phyloP scores from a whole-genome alignment of 2,329 filamentous ascomycete genomes.

The Aotearoamyces nothofagi region DNA sequence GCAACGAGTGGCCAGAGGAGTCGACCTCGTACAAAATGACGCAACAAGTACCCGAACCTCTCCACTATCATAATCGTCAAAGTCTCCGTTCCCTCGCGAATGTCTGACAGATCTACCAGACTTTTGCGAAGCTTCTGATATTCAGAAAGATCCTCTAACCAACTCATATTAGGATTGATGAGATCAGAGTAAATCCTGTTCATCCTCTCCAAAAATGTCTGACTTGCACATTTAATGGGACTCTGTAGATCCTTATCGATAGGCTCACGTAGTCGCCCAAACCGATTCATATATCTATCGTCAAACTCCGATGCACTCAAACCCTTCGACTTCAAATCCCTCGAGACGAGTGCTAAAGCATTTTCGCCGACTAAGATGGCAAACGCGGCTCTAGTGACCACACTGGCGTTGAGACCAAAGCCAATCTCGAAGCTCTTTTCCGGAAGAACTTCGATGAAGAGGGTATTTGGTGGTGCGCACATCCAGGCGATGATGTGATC shows the following conservation, averaged over 20 bases:
- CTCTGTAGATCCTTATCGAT: conserved; percentile 39
- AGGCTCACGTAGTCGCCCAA: conserved; percentile 30
- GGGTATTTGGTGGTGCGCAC: conserved; percentile 32
- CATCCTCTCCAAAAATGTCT: conserved; percentile 33
- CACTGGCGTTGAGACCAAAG: conserved; percentile 26
- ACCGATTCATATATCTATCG: conserved; percentile 17
- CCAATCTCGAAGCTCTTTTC: conserved; percentile 45
- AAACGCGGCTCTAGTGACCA: conserved; percentile 34
- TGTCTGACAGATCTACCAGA: no score
- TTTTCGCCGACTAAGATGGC: conserved; percentile 47
- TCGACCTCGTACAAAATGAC: conserved; percentile 5
- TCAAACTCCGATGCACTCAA: not conserved
- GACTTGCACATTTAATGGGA: conserved; percentile 41
- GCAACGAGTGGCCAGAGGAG: conserved; percentile 6
- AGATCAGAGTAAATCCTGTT: conserved; percentile 19
- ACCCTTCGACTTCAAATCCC: no score
- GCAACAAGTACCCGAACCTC: no score
- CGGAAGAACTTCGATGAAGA: conserved; percentile 47
- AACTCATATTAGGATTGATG: conserved; percentile 20
- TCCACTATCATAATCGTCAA: conserved; percentile 6
- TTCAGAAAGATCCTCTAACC: conserved; percentile 20
- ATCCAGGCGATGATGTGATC: conserved; percentile 44
- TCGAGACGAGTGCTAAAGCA: conserved; percentile 25
- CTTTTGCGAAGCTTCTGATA: conserved; percentile 19
- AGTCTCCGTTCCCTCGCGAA: no score